Percentiles rank a stretch among this genome's conserved stretches.
These are phyloP conservation scores for Aspergillus spinulosporus DNA, from an alignment of 2,329 filamentous ascomycete genomes.

Conservation along the genomic window DNA sequence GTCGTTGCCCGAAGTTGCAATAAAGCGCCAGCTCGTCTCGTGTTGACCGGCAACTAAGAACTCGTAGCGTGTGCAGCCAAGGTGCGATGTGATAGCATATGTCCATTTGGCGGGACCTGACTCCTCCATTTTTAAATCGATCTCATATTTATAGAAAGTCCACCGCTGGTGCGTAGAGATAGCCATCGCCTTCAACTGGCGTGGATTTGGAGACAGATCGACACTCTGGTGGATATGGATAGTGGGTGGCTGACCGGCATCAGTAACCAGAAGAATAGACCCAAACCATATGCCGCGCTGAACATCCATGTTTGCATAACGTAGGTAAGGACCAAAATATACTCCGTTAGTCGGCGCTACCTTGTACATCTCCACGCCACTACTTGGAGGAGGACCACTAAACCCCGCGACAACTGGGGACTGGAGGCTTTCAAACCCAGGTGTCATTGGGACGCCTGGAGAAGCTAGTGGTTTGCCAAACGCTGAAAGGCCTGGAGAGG, in stretches of 20 bases:
- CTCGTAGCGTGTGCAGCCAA: conserved; percentile 97
- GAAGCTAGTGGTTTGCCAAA: conserved; percentile 65
- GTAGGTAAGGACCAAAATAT: conserved; percentile 93
- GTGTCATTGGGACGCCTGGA: conserved; percentile 77
- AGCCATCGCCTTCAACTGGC: conserved; percentile 76
- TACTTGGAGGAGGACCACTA: conserved; percentile 80
- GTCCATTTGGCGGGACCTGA: conserved; percentile 80
- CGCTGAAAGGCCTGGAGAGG: conserved; percentile 65
- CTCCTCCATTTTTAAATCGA: conserved; percentile 88
- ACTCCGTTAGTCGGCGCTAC: conserved; percentile 92
- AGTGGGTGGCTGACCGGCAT: conserved; percentile 86
- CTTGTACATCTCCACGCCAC: conserved; percentile 92
- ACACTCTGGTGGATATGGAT: conserved; percentile 91
- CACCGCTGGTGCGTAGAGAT: conserved; percentile 91
- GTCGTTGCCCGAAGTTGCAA: conserved; percentile 94
- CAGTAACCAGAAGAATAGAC: conserved; percentile 89
- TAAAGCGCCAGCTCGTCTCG: conserved; percentile 92
- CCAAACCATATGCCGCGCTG: conserved; percentile 89
- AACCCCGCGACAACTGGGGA: conserved; percentile 79
- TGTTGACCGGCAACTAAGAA: conserved; percentile 89
- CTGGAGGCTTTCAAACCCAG: conserved; percentile 80
- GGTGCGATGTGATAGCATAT: conserved; percentile 93
- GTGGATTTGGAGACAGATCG: conserved; percentile 88
- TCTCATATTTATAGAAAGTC: conserved; percentile 93
- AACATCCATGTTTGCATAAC: conserved; percentile 96